These are phyloP conservation scores for Rhynchospora breviuscula DNA, from an alignment of 176 grass and related monocot species.

Conservation along the genomic window DNA sequence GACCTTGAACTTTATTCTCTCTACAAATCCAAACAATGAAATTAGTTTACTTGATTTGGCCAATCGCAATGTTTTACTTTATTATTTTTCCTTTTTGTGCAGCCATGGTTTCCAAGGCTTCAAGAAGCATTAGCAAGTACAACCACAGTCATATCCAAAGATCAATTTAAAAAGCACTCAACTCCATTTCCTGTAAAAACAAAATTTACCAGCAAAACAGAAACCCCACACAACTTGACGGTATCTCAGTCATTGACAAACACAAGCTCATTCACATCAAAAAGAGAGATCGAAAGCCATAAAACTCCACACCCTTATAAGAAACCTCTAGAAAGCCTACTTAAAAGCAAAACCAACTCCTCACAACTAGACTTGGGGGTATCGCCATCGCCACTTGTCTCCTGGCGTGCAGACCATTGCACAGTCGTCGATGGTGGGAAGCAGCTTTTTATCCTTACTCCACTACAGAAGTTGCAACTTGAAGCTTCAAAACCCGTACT, in stretches of 20 bases:
- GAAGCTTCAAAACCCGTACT: slow-evolving; percentile 8
- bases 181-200: slow-evolving; percentile 2
- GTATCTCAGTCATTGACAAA: slow-evolving; percentile 21
- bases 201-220: slow-evolving; percentile 26
- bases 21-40: neutral
- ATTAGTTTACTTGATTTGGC: neutral
- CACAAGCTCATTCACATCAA: neutral
- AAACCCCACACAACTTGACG: neutral
- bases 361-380: slow-evolving; percentile 34
- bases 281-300: slow-evolving; percentile 9
- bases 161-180: slow-evolving; percentile 15
- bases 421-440: slow-evolving; percentile 51
- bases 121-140: slow-evolving; percentile 40
- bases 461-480: slow-evolving; percentile 47
- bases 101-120: slow-evolving; percentile 69
- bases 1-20: neutral
- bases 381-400: slow-evolving; percentile 91
- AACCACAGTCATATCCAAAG: slow-evolving; percentile 18
- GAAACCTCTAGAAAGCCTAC: slow-evolving; percentile 29
- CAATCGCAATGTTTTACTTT: neutral
- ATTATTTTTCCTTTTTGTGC: slow-evolving; percentile 22
- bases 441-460: slow-evolving; percentile 84
- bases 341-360: neutral
- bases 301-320: neutral
- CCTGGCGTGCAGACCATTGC: slow-evolving; percentile 62